A percentile compares a stretch with the other conserved stretches of the same genome.
These are phyloP conservation scores for Coelastrella sp. DNA, from an alignment of 139 green algal species.

Conservation along the genomic window DNA sequence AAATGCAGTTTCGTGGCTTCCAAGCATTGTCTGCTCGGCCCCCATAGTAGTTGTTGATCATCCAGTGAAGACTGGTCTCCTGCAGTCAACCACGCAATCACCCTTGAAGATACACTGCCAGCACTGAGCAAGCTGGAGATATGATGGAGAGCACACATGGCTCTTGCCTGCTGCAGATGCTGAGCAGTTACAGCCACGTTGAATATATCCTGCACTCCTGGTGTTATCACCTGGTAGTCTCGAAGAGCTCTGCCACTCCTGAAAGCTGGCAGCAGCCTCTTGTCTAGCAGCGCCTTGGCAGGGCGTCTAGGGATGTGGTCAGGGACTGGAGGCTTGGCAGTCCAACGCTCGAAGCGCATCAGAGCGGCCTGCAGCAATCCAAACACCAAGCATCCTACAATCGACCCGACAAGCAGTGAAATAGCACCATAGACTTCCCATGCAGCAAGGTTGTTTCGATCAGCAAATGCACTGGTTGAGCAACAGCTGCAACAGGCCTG, in stretches of 20 bases:
- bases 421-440: background rate
- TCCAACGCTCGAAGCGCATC: constrained; percentile 41
- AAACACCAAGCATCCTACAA: background rate
- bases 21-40: background rate
- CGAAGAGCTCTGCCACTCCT: constrained; percentile 79
- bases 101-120: background rate
- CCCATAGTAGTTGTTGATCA: constrained; percentile 74
- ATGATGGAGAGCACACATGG: background rate
- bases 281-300: background rate
- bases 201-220: background rate
- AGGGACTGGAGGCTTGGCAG: background rate
- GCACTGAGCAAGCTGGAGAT: background rate
- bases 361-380: constrained; percentile 51
- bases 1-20: constrained; percentile 79
- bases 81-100: constrained; percentile 13
- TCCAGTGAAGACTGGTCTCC: constrained; percentile 82
- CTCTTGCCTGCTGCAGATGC: background rate
- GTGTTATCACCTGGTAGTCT: constrained; percentile 79
- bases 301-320: background rate
- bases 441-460: background rate
- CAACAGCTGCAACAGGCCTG: background rate
- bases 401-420: background rate
- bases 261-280: constrained; percentile 71
- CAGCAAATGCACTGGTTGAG: background rate
- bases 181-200: background rate